A percentile compares a stretch with the other conserved stretches of the same genome.
phyloP scores from a whole-genome alignment of 2,329 filamentous ascomycete genomes.

The Spiromastix sp. region DNA sequence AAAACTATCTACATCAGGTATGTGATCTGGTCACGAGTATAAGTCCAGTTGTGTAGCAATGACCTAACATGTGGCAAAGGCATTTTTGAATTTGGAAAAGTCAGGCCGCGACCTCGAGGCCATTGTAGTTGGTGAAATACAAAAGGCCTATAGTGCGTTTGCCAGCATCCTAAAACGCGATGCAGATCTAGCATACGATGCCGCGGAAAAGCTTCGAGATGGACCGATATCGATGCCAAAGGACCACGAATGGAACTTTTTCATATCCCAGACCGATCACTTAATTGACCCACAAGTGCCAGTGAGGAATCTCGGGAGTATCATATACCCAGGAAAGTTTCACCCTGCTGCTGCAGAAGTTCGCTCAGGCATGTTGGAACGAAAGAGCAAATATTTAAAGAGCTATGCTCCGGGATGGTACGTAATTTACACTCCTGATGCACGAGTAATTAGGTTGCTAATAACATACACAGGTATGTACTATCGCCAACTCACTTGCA shows the following conservation, averaged over 20 bases:
- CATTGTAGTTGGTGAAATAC: slow-evolving; percentile 93
- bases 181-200: slow-evolving; percentile 66
- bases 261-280: slow-evolving; percentile 70
- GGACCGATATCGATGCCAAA: slow-evolving; percentile 90
- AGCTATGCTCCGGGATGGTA: slow-evolving; percentile 94
- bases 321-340: slow-evolving; percentile 83
- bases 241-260: slow-evolving; percentile 80
- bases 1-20: slow-evolving; percentile 91
- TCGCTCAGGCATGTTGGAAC: slow-evolving; percentile 79
- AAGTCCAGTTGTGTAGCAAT: too few relatives aligned
- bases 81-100: slow-evolving; percentile 86
- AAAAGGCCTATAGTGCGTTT: slow-evolving; percentile 94
- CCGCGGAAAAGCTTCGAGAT: slow-evolving; percentile 69
- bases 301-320: slow-evolving; percentile 66
- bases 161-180: slow-evolving; percentile 86
- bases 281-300: slow-evolving; percentile 79
- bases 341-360: slow-evolving; percentile 77
- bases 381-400: slow-evolving; percentile 98
- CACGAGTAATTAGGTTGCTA: background rate
- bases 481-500: slow-evolving; percentile 93
- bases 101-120: slow-evolving; percentile 92
- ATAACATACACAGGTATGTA: slow-evolving; percentile 59
- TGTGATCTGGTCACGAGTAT: slow-evolving; percentile 23
- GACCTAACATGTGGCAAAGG: too few relatives aligned
- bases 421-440: slow-evolving; percentile 23